Base-by-base conservation (phyloP, 371 early-diverging fungal species). In the Circinella umbellata region DNA sequence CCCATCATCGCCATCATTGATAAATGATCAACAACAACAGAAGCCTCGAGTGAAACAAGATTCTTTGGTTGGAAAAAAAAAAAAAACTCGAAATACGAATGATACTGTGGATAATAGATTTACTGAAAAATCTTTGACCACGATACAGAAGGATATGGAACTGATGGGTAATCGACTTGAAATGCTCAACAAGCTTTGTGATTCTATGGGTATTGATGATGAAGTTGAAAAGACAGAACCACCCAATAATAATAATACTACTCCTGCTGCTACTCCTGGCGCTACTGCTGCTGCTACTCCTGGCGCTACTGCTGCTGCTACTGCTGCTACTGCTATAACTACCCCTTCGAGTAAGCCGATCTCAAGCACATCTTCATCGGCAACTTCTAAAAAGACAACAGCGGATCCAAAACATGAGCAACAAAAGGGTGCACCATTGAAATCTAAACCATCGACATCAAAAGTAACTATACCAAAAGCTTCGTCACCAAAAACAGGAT, bases 41-140 rank as follows among this genome's bases (percentile, higher is more conserved):
- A 6, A 1, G 1, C 11, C 42, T 42, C 9, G 6, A 9, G 20
- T 4, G 9, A 34, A 18, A 57, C 20, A 18, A 34, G 27, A 57
- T 27, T 10, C 6, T 7, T 34, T 8, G 9, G 36, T 37, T 15
- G 59, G 49, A n/a, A 68, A 66, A 36, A 71, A 72, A 48, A 75
- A 72, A 63, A 82, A 80, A 71, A 79, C 77, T 67, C 80, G 81
- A 68, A 81, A 80, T 47, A 80, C 77, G 69, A 80, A 80, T 64
- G 77, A 27, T 27, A 14, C 20, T 57, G 57, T 79, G 68, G 74
- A 17, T 18, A 63, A 46, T 34, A 39, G 37, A 9, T 4, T 11
- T 3, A 9, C 42, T 3, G 42, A 42, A 9, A 42, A 42, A 9
- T 42, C 42, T 2, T 42, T 42, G 11, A 9, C 61, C 9, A 37